Conservation (phyloP, 805 yeast species). For the Nakazawaea ernobii region DNA sequence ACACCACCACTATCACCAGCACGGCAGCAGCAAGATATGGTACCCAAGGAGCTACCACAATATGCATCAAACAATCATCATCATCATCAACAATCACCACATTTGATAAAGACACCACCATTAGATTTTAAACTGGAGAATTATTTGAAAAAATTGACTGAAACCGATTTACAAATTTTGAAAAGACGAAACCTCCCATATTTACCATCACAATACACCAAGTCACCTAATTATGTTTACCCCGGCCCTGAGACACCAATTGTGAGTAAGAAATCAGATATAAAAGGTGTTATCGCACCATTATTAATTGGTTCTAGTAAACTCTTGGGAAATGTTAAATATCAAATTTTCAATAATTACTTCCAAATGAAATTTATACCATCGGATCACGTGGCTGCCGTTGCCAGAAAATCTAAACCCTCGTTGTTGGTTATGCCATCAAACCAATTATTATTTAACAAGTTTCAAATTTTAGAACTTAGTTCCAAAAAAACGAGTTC, state of each 20-base stretch:
- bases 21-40: too few species aligned
- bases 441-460: slow-evolving; percentile 33
- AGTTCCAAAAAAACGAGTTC: not conserved
- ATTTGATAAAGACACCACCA: too few species aligned
- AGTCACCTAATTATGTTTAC: slow-evolving; percentile 9
- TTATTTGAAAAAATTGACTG: too few species aligned
- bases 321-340: not conserved
- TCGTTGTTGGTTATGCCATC: slow-evolving; percentile 16
- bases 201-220: slow-evolving; percentile 17
- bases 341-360: not conserved
- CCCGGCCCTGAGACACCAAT: slow-evolving; percentile 10
- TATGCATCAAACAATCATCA: too few species aligned
- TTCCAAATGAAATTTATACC: slow-evolving; percentile 18
- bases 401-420: slow-evolving; percentile 27
- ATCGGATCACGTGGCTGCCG: slow-evolving; percentile 17
- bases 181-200: slow-evolving; percentile 12
- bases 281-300: slow-evolving; percentile 6
- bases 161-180: not conserved
- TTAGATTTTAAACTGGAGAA: too few species aligned
- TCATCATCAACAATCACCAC: too few species aligned
- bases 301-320: not conserved
- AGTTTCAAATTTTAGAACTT: slow-evolving; percentile 15
- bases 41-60: too few species aligned
- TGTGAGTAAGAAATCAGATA: slow-evolving; percentile 19
- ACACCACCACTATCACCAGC: too few species aligned